Conservation (phyloP, 768 basidiomycete species). For the Fomitopsis serialis region DNA sequence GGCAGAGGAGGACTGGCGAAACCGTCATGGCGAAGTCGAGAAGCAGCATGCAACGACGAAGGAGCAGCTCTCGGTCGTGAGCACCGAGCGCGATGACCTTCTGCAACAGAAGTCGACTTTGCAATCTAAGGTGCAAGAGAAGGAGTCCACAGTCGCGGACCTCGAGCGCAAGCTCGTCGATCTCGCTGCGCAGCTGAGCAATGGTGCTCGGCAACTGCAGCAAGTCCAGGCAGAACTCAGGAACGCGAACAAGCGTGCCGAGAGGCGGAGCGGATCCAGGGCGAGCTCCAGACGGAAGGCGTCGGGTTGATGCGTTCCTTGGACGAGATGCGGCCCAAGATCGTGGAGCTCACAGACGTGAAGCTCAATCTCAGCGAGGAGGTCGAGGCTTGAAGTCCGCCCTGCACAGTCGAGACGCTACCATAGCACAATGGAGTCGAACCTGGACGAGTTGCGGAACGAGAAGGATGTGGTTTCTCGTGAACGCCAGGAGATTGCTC, state of each 20-base stretch:
- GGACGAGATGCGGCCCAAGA: slow-evolving; percentile 82
- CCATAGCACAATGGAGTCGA: slow-evolving; percentile 58
- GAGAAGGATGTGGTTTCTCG: slow-evolving; percentile 42
- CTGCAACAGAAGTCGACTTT: slow-evolving; percentile 45
- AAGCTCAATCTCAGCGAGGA: slow-evolving; percentile 68
- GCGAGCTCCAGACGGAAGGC: slow-evolving; percentile 73
- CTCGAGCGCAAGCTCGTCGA: slow-evolving; percentile 57
- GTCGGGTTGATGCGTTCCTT: slow-evolving; percentile 73
- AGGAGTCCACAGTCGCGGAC: slow-evolving; percentile 41
- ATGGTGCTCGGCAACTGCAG: slow-evolving; percentile 52
- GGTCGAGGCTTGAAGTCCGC: slow-evolving; percentile 50
- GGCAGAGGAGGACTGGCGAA: slow-evolving; percentile 42
- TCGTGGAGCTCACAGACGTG: slow-evolving; percentile 71
- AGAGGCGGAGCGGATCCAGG: slow-evolving; percentile 71
- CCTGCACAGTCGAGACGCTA: slow-evolving; percentile 48
- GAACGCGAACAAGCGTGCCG: slow-evolving; percentile 58
- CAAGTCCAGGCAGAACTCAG: slow-evolving; percentile 62
- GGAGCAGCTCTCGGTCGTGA: slow-evolving; percentile 37
- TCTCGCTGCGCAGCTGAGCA: slow-evolving; percentile 47
- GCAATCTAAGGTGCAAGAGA: slow-evolving; percentile 39
- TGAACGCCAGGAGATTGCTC: slow-evolving; percentile 33
- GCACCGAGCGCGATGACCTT: slow-evolving; percentile 43
- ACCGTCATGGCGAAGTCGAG: slow-evolving; percentile 43
- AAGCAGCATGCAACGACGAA: slow-evolving; percentile 34
- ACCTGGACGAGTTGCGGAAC: slow-evolving; percentile 48